phyloP scores from a whole-genome alignment of 73 alveolate genomes.

The Strombidium stylifer region DNA sequence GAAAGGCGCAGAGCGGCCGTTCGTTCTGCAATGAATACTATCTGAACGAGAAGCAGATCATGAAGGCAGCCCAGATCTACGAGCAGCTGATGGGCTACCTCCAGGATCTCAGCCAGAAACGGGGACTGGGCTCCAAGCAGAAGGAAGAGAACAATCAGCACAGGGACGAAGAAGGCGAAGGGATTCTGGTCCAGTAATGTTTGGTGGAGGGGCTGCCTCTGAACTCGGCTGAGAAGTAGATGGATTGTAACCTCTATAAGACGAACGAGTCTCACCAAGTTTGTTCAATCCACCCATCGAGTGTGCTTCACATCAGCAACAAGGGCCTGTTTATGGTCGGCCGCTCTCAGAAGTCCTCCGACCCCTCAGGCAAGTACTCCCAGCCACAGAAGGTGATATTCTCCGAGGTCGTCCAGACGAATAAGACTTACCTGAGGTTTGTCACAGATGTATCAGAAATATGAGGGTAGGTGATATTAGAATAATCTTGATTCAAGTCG shows the following conservation, averaged over 20 bases:
- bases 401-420: slow-evolving; percentile 70
- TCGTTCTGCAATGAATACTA: slow-evolving; percentile 80
- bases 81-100: slow-evolving; percentile 65
- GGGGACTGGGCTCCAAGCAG: slow-evolving; percentile 3
- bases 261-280: slow-evolving; percentile 65
- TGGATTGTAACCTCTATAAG: slow-evolving; percentile 51
- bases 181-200: slow-evolving; percentile 64
- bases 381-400: slow-evolving; percentile 58
- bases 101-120: slow-evolving; percentile 13
- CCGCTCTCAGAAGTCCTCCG: slow-evolving; percentile 41
- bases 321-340: not conserved
- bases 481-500: not conserved
- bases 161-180: slow-evolving; percentile 43
- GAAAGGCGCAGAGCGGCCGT: slow-evolving; percentile 50
- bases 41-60: slow-evolving; percentile 81
- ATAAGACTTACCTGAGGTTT: slow-evolving; percentile 68
- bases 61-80: slow-evolving; percentile 78
- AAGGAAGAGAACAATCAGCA: slow-evolving; percentile 24
- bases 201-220: slow-evolving; percentile 69
- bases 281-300: slow-evolving; percentile 82
- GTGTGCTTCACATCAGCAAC: slow-evolving; percentile 49
- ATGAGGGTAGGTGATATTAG: not conserved
- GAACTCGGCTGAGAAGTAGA: slow-evolving; percentile 64
- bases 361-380: too few species aligned
- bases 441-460: slow-evolving; percentile 48